These are phyloP conservation scores for Sporisorium graminicola DNA, from an alignment of 1,284 basidiomycete species.

Conservation along the genomic window DNA sequence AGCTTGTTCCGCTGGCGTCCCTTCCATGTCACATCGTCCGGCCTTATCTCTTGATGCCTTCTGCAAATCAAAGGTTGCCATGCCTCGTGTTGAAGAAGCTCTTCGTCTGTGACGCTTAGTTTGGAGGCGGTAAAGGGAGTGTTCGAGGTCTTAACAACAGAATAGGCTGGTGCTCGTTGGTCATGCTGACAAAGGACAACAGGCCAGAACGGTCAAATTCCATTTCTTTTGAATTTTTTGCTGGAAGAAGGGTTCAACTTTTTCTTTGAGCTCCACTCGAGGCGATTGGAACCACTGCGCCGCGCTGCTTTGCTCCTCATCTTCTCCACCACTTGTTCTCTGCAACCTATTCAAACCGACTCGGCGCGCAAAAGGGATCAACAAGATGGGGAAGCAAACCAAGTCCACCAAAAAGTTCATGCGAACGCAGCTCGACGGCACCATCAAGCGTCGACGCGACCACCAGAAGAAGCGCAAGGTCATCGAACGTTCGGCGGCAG, in stretches of 20 bases:
- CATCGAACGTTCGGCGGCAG: conserved; percentile 49
- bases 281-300: not conserved
- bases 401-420: conserved; percentile 68
- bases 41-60: conserved; percentile 20
- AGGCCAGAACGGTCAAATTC: conserved; percentile 1
- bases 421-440: conserved; percentile 58
- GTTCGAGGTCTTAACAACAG: not conserved
- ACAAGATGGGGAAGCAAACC: conserved; percentile 63
- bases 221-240: conserved; percentile 22
- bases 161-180: not conserved
- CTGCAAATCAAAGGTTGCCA: not conserved
- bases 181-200: not conserved
- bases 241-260: conserved; percentile 6
- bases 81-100: not conserved
- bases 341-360: not conserved
- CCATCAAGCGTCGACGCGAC: conserved; percentile 62
- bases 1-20: conserved; percentile 46
- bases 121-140: not conserved
- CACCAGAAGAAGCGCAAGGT: conserved; percentile 62
- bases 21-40: conserved; percentile 21
- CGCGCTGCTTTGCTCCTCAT: conserved; percentile 6
- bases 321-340: not conserved
- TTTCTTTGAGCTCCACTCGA: conserved; percentile 14
- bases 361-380: not conserved
- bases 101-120: not conserved